These are phyloP conservation scores for Hibiscus tridactylites DNA, from an alignment of 345 rosid genomes.

Conservation along the genomic window DNA sequence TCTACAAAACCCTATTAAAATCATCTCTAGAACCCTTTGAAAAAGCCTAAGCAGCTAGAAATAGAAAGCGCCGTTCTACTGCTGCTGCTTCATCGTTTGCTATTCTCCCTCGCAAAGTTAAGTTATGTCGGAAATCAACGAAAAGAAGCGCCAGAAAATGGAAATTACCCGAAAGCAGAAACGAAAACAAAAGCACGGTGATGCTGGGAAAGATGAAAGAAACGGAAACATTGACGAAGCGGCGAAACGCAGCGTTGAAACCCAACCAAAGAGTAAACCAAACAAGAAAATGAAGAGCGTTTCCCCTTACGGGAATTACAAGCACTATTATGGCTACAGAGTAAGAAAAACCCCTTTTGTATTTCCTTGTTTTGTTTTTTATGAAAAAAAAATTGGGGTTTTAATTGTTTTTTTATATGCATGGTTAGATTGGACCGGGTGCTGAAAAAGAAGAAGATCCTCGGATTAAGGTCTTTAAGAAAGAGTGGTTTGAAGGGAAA, in stretches of 20 bases:
- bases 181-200: neutral
- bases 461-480: conserved; percentile 61
- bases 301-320: conserved; percentile 77
- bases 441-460: conserved; percentile 70
- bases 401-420: neutral
- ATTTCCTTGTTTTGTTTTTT: neutral
- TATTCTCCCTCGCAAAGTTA: no score
- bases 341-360: conserved; percentile 17
- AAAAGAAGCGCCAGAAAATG: neutral
- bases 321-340: conserved; percentile 84
- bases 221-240: neutral
- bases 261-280: conserved; percentile 18
- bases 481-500: conserved; percentile 76
- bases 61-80: neutral
- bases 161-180: neutral
- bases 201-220: conserved; percentile 1
- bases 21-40: neutral
- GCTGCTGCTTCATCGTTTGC: neutral
- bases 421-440: conserved; percentile 38
- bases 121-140: neutral
- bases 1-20: neutral
- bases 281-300: conserved; percentile 44
- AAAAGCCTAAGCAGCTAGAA: neutral
- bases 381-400: neutral
- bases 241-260: neutral